Percentiles rank a stretch among this genome's conserved stretches.
These are phyloP conservation scores for Plasmodium knowlesi DNA, from an alignment of 169 alveolate genomes.

Conservation along the genomic window DNA sequence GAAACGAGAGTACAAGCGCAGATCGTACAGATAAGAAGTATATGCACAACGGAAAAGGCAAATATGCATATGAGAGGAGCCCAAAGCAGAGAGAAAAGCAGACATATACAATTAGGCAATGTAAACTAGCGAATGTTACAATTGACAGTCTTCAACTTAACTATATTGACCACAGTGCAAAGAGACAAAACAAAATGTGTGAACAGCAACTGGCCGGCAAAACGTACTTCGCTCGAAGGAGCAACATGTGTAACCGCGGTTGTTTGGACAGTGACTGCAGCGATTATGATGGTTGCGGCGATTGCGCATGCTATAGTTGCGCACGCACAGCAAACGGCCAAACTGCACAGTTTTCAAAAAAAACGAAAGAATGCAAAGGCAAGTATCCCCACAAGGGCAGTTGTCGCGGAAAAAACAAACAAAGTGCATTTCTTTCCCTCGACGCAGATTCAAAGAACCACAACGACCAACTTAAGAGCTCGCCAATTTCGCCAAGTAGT, in stretches of 20 bases:
- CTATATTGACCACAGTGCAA: background rate
- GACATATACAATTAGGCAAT: conserved; percentile 2
- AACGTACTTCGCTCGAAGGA: background rate
- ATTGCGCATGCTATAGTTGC: background rate
- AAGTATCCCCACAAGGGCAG: background rate
- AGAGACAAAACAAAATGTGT: background rate
- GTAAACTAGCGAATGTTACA: background rate
- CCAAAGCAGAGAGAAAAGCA: background rate
- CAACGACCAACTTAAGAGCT: background rate
- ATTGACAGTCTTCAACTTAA: conserved; percentile 10
- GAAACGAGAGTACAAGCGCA: conserved; percentile 24
- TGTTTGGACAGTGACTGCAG: background rate
- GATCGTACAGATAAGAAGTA: conserved; percentile 4
- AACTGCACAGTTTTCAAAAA: background rate
- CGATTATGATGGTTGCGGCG: background rate
- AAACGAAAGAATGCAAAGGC: conserved; percentile 5
- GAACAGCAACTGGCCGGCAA: background rate
- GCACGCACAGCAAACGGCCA: background rate
- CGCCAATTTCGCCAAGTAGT: conserved; percentile 27
- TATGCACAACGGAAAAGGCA: background rate
- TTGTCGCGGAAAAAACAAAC: background rate
- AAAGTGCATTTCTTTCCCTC: conserved; percentile 36
- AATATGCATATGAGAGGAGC: background rate
- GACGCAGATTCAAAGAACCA: conserved; percentile 64
- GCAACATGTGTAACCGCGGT: background rate